Percentiles rank a stretch among this genome's conserved stretches.
Conservation (phyloP, 805 yeast genomes). For the Starmera quercuum region DNA sequence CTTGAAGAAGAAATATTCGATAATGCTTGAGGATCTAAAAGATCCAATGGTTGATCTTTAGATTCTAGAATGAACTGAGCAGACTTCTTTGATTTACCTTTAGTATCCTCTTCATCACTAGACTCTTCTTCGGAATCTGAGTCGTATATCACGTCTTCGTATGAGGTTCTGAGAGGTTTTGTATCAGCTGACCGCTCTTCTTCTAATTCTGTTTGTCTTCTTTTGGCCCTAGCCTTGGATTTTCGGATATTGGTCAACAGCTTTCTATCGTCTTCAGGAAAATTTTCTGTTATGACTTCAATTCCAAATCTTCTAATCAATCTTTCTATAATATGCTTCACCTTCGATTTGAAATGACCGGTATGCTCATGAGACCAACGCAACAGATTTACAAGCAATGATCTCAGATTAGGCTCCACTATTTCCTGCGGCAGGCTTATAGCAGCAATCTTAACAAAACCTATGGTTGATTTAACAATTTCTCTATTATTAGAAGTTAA, state of each 20-base stretch:
- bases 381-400: conserved; percentile 64
- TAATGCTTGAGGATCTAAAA: conserved; percentile 76
- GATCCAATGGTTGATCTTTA: conserved; percentile 75
- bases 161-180: conserved; percentile 66
- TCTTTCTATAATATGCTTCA: conserved; percentile 89
- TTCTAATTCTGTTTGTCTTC: conserved; percentile 47
- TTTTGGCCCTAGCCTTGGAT: conserved; percentile 74
- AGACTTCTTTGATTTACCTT: conserved; percentile 23
- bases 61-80: conserved; percentile 72
- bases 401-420: conserved; percentile 58
- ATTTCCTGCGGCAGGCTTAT: conserved; percentile 74
- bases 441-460: conserved; percentile 86
- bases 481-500: conserved; percentile 87
- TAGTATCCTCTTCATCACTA: conserved; percentile 32
- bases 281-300: conserved; percentile 69
- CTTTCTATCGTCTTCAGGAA: conserved; percentile 88
- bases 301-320: conserved; percentile 85
- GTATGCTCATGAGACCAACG: conserved; percentile 95
- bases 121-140: conserved; percentile 55
- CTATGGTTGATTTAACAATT: conserved; percentile 89
- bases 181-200: conserved; percentile 23
- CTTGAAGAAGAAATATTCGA: conserved; percentile 85
- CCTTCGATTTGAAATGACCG: conserved; percentile 89
- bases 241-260: conserved; percentile 81
- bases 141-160: conserved; percentile 86